phyloP scores from a whole-genome alignment of 768 basidiomycete species.

The Rhodosporidiobolus odoratus region DNA sequence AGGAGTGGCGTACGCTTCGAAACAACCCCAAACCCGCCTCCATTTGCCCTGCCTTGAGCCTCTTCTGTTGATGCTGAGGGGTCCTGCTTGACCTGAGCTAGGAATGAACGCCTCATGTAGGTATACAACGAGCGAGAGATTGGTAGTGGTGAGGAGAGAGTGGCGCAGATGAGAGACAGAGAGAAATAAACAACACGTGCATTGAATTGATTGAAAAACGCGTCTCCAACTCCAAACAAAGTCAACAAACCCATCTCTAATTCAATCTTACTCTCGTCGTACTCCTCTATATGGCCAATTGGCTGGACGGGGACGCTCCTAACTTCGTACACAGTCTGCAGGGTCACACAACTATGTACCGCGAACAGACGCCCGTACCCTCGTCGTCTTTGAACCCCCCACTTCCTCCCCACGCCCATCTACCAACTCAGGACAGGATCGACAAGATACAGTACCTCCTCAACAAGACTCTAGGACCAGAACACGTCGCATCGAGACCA shows the following conservation, averaged over 20 bases:
- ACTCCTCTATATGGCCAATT: neutral
- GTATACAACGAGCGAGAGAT: neutral
- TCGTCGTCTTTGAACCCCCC: neutral
- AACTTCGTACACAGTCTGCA: neutral
- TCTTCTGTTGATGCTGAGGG: neutral
- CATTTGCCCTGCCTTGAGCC: conserved; percentile 22
- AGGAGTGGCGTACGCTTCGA: conserved; percentile 38
- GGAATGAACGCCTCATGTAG: conserved; percentile 23
- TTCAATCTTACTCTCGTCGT: neutral
- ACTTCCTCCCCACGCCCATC: conserved; percentile 18
- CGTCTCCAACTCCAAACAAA: neutral
- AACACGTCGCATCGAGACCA: conserved; percentile 80
- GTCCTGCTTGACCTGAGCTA: conserved; percentile 9
- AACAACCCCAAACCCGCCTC: conserved; percentile 46
- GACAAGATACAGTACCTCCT: conserved; percentile 73
- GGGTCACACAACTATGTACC: neutral
- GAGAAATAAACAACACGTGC: neutral
- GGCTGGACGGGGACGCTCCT: conserved; percentile 4
- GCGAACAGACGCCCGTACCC: neutral
- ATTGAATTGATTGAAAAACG: neutral
- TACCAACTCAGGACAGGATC: conserved; percentile 48
- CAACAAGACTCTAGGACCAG: conserved; percentile 83
- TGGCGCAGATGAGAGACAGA: neutral
- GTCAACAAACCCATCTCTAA: neutral
- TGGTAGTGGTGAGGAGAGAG: neutral